These are phyloP conservation scores for Geotrichum europaeum DNA, from an alignment of 1,139 yeast genomes.

Conservation along the genomic window DNA sequence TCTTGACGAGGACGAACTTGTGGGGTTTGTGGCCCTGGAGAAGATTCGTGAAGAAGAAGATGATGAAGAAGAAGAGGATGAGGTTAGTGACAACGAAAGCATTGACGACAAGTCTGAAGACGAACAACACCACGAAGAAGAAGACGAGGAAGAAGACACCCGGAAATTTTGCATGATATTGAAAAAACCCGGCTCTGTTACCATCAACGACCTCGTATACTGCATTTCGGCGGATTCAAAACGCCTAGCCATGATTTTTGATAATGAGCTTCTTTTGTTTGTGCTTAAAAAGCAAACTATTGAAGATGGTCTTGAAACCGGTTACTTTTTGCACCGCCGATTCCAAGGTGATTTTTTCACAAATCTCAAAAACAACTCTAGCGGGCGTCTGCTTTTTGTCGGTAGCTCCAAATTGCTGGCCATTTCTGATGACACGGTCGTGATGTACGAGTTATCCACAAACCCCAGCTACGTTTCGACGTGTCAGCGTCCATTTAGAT, in stretches of 20 bases:
- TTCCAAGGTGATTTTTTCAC: slow-evolving; percentile 1
- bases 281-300: slow-evolving; percentile 12
- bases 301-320: slow-evolving; percentile 11
- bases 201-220: slow-evolving; percentile 5
- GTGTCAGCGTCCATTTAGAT: slow-evolving; percentile 4
- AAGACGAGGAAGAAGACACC: slow-evolving; percentile 11
- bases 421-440: slow-evolving; percentile 4
- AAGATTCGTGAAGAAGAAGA: slow-evolving; percentile 11
- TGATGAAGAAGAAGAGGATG: slow-evolving; percentile 7
- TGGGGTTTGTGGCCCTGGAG: slow-evolving; percentile 14
- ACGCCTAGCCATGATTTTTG: slow-evolving; percentile 15
- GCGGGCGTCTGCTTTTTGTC: slow-evolving; percentile 6
- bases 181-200: not conserved
- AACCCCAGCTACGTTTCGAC: slow-evolving; percentile 1
- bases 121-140: slow-evolving; percentile 5
- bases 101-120: not conserved
- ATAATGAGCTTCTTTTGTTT: slow-evolving; percentile 6
- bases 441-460: slow-evolving; percentile 7
- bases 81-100: not conserved
- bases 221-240: slow-evolving; percentile 13
- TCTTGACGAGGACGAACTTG: slow-evolving; percentile 17
- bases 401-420: slow-evolving; percentile 10
- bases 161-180: slow-evolving; percentile 12
- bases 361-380: not conserved
- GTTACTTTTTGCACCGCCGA: slow-evolving; percentile 8